A percentile compares a stretch with the other conserved stretches of the same genome.
Evolutionary conservation across 352 stramenopile genomes (phyloP).

Genomic region (Elongisporangium senticosum): DNA sequence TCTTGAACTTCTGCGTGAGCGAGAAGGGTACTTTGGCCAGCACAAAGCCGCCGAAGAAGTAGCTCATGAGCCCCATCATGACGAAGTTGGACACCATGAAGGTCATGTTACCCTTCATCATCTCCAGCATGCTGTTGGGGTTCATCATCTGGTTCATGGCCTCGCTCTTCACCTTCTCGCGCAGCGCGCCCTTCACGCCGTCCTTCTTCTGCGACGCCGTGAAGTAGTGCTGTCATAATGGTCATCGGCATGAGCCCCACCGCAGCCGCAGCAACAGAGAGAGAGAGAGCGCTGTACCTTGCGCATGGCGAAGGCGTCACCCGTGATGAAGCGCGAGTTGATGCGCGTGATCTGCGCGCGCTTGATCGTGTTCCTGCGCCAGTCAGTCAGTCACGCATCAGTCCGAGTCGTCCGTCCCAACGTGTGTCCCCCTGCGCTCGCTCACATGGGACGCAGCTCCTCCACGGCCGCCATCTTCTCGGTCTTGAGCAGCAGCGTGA

Average conservation of each 20-base stretch:
- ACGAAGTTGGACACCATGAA: conserved; percentile 99
- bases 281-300: conserved; percentile 42
- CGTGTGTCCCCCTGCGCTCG: not conserved
- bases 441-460: conserved; percentile 72
- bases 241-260: not conserved
- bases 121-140: conserved; percentile 95
- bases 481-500: conserved; percentile 78
- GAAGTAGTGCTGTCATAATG: conserved; percentile 68
- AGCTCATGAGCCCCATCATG: conserved; percentile 99
- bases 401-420: not conserved
- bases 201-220: conserved; percentile 87
- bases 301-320: conserved; percentile 84
- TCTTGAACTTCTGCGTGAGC: conserved; percentile 97
- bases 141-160: conserved; percentile 94
- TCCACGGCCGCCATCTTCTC: conserved; percentile 77
- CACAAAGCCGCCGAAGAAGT: conserved; percentile 99
- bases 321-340: conserved; percentile 87
- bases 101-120: conserved; percentile 98
- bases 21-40: conserved; percentile 98
- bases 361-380: conserved; percentile 76
- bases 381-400: not conserved
- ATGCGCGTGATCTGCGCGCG: conserved; percentile 79
- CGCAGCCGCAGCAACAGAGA: not conserved
- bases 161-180: conserved; percentile 87
- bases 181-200: conserved; percentile 76